Percentiles rank a stretch among this genome's conserved stretches.
phyloP scores from a whole-genome alignment of 257 asterid genomes.

The Lycium ferocissimum region DNA sequence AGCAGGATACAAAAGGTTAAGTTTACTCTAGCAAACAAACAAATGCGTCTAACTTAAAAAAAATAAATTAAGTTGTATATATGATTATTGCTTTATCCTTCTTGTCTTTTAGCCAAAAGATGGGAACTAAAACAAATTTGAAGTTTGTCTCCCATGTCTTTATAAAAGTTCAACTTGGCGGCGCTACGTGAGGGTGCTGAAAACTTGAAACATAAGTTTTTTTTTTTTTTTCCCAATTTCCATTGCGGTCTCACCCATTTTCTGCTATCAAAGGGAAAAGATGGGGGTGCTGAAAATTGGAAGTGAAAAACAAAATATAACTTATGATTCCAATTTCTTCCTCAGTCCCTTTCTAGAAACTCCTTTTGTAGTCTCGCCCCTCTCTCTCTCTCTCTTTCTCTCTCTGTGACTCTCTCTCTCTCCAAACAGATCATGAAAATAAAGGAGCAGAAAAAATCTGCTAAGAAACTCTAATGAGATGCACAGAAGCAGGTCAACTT shows the following conservation, averaged over 20 bases:
- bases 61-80: not conserved
- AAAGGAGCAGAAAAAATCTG: not conserved
- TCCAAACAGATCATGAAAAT: not conserved
- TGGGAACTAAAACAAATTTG: conserved; percentile 10
- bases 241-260: not conserved
- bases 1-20: not conserved
- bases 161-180: not conserved
- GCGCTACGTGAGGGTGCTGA: conserved; percentile 3
- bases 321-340: not conserved
- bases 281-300: not conserved
- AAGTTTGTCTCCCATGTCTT: conserved; percentile 14
- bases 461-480: conserved; percentile 5
- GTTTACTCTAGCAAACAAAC: not conserved
- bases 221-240: not conserved
- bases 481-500: conserved; percentile 22
- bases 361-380: not conserved
- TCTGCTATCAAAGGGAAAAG: not conserved
- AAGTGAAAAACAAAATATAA: not conserved
- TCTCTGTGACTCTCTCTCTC: no score
- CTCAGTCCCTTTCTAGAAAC: not conserved
- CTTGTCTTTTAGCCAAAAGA: not conserved
- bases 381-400: not conserved
- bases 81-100: not conserved
- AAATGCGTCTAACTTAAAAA: not conserved
- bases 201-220: not conserved